Percentiles rank a stretch among this genome's conserved stretches.
These are phyloP conservation scores for Solanum rostratum DNA, from an alignment of 257 asterid genomes.

Conservation along the genomic window DNA sequence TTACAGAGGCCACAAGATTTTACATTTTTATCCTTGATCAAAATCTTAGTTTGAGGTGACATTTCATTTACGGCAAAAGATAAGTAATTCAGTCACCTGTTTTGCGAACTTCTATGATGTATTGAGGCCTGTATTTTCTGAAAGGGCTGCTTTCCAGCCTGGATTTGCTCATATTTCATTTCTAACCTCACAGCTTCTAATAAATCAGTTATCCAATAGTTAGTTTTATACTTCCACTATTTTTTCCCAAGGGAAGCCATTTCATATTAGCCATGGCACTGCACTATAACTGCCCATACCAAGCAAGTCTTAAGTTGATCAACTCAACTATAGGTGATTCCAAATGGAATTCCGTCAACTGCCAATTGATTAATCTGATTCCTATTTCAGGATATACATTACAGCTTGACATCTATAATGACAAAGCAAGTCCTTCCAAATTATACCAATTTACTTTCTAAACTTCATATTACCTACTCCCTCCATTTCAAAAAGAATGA, in stretches of 20 bases:
- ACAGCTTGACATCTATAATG: not conserved
- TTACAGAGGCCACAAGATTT: not conserved
- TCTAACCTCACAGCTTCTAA: not conserved
- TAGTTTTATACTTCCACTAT: not conserved
- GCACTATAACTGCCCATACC: not conserved
- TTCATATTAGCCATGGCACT: not conserved
- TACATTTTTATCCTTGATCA: not conserved
- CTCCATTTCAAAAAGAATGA: too few species aligned
- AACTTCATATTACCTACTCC: not conserved
- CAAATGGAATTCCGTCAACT: not conserved
- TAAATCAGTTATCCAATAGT: not conserved
- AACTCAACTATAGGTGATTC: not conserved
- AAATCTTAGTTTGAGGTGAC: not conserved
- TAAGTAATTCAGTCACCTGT: not conserved
- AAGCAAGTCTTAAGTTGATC: not conserved
- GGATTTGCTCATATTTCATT: not conserved
- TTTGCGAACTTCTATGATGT: not conserved
- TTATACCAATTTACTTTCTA: not conserved
- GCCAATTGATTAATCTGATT: not conserved
- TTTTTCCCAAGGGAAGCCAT: not conserved
- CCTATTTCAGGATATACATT: not conserved
- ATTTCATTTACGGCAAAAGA: not conserved
- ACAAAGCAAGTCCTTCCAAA: not conserved
- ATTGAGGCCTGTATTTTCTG: not conserved
- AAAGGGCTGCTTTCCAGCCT: not conserved